Evolutionary conservation across 306 rosid genomes (phyloP).

Genomic region (Castanea sativa): DNA sequence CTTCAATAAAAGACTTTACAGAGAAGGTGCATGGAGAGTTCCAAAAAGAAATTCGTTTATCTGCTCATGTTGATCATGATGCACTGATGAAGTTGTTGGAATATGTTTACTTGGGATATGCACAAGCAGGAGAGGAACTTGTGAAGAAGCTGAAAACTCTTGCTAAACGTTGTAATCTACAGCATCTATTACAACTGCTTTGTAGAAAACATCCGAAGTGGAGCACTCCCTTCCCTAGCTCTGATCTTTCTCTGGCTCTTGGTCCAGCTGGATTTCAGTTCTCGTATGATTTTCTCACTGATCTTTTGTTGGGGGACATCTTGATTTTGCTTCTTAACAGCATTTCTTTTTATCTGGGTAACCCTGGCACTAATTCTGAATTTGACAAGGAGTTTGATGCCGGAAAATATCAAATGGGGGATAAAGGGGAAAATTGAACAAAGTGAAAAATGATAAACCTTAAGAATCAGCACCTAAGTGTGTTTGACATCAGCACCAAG

Average conservation of each 20-base stretch:
- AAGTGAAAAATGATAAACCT: too few species aligned
- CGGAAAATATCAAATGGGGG: too few species aligned
- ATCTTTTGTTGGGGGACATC: slow-evolving; percentile 12
- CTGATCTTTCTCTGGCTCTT: slow-evolving; percentile 53
- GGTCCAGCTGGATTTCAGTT: slow-evolving; percentile 58
- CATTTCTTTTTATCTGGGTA: slow-evolving; percentile 4
- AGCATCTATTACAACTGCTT: slow-evolving; percentile 64
- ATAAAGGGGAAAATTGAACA: too few species aligned
- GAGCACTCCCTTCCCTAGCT: slow-evolving; percentile 60
- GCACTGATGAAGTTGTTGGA: slow-evolving; percentile 66
- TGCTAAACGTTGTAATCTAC: slow-evolving; percentile 66
- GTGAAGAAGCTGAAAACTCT: slow-evolving; percentile 59
- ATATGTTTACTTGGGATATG: slow-evolving; percentile 61
- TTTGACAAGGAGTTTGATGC: neutral
- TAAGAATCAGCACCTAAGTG: too few species aligned
- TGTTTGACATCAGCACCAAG: too few species aligned
- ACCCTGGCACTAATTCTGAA: neutral
- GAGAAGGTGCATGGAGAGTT: slow-evolving; percentile 19
- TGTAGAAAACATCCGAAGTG: slow-evolving; percentile 61
- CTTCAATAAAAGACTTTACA: slow-evolving; percentile 14
- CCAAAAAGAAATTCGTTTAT: slow-evolving; percentile 52
- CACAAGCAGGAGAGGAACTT: slow-evolving; percentile 56
- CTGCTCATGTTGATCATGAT: slow-evolving; percentile 64
- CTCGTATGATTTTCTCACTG: slow-evolving; percentile 60
- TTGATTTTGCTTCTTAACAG: slow-evolving; percentile 19